A percentile compares a stretch with the other conserved stretches of the same genome.
Evolutionary conservation across 129 eudicot genomes (phyloP).

Genomic region (Chrysanthemum seticuspe): DNA sequence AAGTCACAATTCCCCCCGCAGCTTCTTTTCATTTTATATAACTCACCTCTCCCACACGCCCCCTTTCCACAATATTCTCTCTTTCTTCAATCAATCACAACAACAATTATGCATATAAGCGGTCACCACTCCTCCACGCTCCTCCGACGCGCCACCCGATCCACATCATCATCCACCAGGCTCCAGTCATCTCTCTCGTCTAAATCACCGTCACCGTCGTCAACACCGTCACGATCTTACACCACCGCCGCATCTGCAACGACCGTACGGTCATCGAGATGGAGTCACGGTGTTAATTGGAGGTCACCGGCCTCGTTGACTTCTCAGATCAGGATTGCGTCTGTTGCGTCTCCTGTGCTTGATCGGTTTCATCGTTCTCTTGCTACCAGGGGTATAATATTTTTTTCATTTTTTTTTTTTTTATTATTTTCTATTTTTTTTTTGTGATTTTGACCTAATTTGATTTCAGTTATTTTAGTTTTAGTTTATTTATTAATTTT

Average conservation of each 20-base stretch:
- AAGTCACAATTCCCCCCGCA: neutral
- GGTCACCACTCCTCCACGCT: slow-evolving; percentile 33
- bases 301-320: slow-evolving; percentile 31
- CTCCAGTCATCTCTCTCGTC: slow-evolving; percentile 30
- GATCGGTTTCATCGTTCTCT: slow-evolving; percentile 36
- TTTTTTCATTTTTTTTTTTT: neutral
- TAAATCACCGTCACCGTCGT: slow-evolving; percentile 21
- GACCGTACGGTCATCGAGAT: slow-evolving; percentile 26
- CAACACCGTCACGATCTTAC: slow-evolving; percentile 29
- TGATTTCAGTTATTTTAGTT: too few relatives aligned
- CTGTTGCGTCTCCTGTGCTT: slow-evolving; percentile 27
- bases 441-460: neutral
- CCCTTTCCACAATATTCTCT: too few relatives aligned
- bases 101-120: slow-evolving; percentile 32
- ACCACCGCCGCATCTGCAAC: slow-evolving; percentile 27
- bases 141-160: slow-evolving; percentile 41
- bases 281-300: slow-evolving; percentile 43
- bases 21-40: neutral
- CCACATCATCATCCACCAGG: slow-evolving; percentile 22
- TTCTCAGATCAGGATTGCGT: slow-evolving; percentile 35
- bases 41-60: neutral
- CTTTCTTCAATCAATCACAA: too few relatives aligned
- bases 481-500: too few relatives aligned
- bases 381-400: slow-evolving; percentile 23
- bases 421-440: neutral